A percentile compares a stretch with the other conserved stretches of the same genome.
These are phyloP conservation scores for Apiotrichum gracile DNA, from an alignment of 1,284 basidiomycete species.

Conservation along the genomic window DNA sequence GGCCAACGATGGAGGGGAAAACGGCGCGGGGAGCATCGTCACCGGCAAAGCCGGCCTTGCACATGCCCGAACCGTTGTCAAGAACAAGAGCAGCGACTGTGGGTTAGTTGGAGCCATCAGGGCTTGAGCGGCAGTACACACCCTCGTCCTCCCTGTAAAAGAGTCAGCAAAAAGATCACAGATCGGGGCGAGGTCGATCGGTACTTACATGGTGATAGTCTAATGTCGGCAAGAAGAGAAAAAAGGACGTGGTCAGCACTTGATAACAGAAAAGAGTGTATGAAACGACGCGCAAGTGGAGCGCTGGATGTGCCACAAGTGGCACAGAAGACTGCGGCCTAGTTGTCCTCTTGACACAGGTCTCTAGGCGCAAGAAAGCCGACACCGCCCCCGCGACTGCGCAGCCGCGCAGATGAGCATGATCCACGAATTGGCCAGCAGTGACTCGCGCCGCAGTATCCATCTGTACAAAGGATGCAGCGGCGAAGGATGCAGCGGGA, in stretches of 20 bases:
- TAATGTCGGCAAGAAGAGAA: constrained; percentile 1
- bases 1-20: constrained; percentile 82
- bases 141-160: constrained; percentile 42
- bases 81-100: constrained; percentile 53
- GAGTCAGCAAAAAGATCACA: no score
- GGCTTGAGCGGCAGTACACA: no score
- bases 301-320: not conserved
- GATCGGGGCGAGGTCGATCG: no score
- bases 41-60: constrained; percentile 81
- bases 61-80: constrained; percentile 85
- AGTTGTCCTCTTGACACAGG: no score
- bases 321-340: no score
- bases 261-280: not conserved
- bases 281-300: not conserved
- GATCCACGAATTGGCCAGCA: no score
- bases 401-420: no score
- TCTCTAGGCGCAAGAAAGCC: no score
- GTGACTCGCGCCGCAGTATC: no score
- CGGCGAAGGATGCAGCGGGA: no score
- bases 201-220: constrained; percentile 11
- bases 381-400: no score
- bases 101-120: not conserved
- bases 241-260: not conserved
- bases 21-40: constrained; percentile 72
- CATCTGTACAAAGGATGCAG: no score